Base-by-base conservation (phyloP, 2,329 filamentous ascomycete genomes). In the Rhynchosporium graminicola region DNA sequence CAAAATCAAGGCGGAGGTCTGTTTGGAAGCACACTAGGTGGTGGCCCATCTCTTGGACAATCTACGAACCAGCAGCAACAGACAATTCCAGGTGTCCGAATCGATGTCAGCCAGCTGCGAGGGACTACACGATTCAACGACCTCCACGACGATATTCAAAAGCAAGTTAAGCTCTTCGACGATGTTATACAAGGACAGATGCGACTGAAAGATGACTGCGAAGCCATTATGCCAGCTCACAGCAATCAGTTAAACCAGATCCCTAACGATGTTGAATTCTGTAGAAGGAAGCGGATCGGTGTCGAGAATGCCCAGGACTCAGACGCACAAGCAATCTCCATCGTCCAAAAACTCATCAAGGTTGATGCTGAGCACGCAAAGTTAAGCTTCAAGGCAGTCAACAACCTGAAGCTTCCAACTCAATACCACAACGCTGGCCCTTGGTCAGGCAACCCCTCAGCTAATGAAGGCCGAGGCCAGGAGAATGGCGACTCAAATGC, bases 71-170 rank as follows among this genome's bases (percentile, higher is more conserved):
- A 73, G 54, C 78, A 80, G 57, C 81, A 83, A 67, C 82, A 83
- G 68, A 81, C 79, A 13, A 82, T 87, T 15, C 87, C 88, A 0
- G 91, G 89, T 20, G 89, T 92, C 20, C 88, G 90, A 71, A 90
- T 96, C 70, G 90, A 95, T 75, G 77, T 90, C 58, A 85, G 85
- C 69, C 91, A 90, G 73, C 80, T 98, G 64, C 87, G 92, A 58
- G 89, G 90, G 15, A 96, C 93, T 0, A 97, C 92, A 3, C 91
- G 95, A 65, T 97, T 95, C 79, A 91, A 92, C 73, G 94, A 97
- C 75, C 87, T 97, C 33, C 86, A 90, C 64, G 89, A 94, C 68
- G 86, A 91, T 36, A 80, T 97, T 15, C 92, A 96, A 73, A 85
- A 87, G 65, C 80, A 91, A 68, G 90, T 99, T 65, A 86, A 91